These are phyloP conservation scores for Hypomyces rosellus DNA, from an alignment of 2,329 filamentous ascomycete genomes.

Conservation along the genomic window DNA sequence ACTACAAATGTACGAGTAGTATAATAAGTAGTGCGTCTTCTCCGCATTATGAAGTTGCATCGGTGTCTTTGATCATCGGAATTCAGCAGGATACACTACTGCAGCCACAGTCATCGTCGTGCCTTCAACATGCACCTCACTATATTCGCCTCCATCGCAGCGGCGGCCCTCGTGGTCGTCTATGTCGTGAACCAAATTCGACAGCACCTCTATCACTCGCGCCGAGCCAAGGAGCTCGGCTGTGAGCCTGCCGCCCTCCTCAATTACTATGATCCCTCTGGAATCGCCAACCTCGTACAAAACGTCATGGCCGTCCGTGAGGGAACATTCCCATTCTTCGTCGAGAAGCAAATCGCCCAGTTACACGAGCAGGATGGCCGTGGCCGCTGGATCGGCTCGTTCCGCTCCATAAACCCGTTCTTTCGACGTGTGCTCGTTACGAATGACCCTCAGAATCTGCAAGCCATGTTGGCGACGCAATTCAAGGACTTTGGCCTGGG, in stretches of 20 bases:
- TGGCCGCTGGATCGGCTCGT: constrained; percentile 16
- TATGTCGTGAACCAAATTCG: constrained; percentile 10
- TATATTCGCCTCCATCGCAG: neutral
- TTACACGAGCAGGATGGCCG: constrained; percentile 1
- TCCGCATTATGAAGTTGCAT: too few relatives aligned
- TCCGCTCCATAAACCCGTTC: constrained; percentile 13
- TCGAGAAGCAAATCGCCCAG: constrained; percentile 2
- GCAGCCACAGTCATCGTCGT: neutral
- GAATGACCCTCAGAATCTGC: constrained; percentile 22
- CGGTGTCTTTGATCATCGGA: too few relatives aligned
- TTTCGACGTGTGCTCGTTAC: constrained; percentile 18
- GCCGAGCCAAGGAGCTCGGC: constrained; percentile 13
- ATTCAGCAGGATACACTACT: too few relatives aligned
- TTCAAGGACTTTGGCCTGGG: constrained; percentile 23
- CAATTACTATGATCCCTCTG: constrained; percentile 12
- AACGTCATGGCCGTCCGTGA: constrained; percentile 12
- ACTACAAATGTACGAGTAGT: too few relatives aligned
- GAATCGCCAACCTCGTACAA: constrained; percentile 10
- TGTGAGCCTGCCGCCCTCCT: constrained; percentile 12
- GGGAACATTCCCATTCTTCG: constrained; percentile 14
- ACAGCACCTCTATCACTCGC: constrained; percentile 6
- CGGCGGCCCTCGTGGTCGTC: constrained; percentile 8
- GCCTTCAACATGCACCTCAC: constrained; percentile 4
- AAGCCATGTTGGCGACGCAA: constrained; percentile 21
- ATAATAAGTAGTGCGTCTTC: too few relatives aligned